These are phyloP conservation scores for Candida silvicultrix DNA, from an alignment of 805 yeast species.

Conservation along the genomic window DNA sequence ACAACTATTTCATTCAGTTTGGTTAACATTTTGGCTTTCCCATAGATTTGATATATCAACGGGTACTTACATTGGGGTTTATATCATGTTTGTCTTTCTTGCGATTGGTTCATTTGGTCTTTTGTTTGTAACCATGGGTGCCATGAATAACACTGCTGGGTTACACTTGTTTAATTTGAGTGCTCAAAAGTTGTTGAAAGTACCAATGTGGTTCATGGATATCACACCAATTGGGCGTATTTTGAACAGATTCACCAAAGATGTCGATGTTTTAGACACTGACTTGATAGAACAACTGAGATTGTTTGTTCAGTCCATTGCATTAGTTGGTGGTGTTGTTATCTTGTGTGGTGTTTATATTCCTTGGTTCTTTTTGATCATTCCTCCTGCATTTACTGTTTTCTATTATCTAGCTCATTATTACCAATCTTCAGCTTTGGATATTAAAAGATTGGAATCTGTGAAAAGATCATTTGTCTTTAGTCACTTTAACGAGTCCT, in stretches of 20 bases:
- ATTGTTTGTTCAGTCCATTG: slow-evolving; percentile 43
- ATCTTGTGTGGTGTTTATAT: slow-evolving; percentile 63
- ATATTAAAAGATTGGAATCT: slow-evolving; percentile 73
- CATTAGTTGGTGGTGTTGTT: slow-evolving; percentile 55
- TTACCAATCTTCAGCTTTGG: slow-evolving; percentile 70
- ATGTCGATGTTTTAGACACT: slow-evolving; percentile 76
- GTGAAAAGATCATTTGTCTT: slow-evolving; percentile 64
- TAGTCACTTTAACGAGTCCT: slow-evolving; percentile 63
- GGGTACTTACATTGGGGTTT: slow-evolving; percentile 60
- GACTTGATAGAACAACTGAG: slow-evolving; percentile 68
- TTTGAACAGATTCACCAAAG: slow-evolving; percentile 79
- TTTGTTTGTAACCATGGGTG: slow-evolving; percentile 47
- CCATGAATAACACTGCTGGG: slow-evolving; percentile 48
- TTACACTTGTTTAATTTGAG: slow-evolving; percentile 51
- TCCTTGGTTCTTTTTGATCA: slow-evolving; percentile 70
- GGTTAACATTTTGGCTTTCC: slow-evolving; percentile 76
- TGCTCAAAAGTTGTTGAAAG: slow-evolving; percentile 48
- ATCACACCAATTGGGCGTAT: slow-evolving; percentile 83
- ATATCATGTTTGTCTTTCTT: slow-evolving; percentile 48
- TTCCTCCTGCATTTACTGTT: slow-evolving; percentile 42
- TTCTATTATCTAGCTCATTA: slow-evolving; percentile 41
- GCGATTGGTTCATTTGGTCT: slow-evolving; percentile 42
- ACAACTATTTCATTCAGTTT: slow-evolving; percentile 53
- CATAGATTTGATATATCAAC: slow-evolving; percentile 38
- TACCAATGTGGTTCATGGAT: slow-evolving; percentile 82